Evolutionary conservation across 768 basidiomycete genomes (phyloP).

Genomic region (Hemileccinum rubropunctum): DNA sequence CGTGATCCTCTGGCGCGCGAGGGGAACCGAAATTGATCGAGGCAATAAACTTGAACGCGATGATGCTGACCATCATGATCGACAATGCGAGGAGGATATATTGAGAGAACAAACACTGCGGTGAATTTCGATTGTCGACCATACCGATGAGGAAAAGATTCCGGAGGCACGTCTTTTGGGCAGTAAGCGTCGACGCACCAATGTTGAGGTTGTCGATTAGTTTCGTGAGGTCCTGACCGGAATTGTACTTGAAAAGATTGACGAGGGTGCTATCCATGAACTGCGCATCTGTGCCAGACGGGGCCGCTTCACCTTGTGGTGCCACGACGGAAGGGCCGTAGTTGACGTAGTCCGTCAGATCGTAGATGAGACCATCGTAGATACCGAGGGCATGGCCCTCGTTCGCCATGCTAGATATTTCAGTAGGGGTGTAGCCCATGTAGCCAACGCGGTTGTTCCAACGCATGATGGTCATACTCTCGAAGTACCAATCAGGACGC

Average conservation of each 20-base stretch:
- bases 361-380: slow-evolving; percentile 86
- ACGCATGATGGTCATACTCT: slow-evolving; percentile 91
- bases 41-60: slow-evolving; percentile 94
- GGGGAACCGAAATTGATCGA: slow-evolving; percentile 79
- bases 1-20: slow-evolving; percentile 89
- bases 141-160: slow-evolving; percentile 92
- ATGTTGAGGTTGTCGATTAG: slow-evolving; percentile 60
- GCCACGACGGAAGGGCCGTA: slow-evolving; percentile 57
- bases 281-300: slow-evolving; percentile 40
- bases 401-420: slow-evolving; percentile 68
- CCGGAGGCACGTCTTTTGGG: slow-evolving; percentile 85
- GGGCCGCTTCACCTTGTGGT: slow-evolving; percentile 48
- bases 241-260: slow-evolving; percentile 69
- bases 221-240: slow-evolving; percentile 83
- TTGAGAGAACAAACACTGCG: slow-evolving; percentile 88
- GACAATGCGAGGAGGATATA: slow-evolving; percentile 91
- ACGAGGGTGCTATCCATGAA: slow-evolving; percentile 77
- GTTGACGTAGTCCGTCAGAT: slow-evolving; percentile 76
- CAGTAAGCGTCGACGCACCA: slow-evolving; percentile 53
- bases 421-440: slow-evolving; percentile 75
- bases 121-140: slow-evolving; percentile 88
- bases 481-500: slow-evolving; percentile 97
- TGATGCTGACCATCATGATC: slow-evolving; percentile 89
- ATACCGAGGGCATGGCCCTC: slow-evolving; percentile 69
- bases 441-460: slow-evolving; percentile 88